These are phyloP conservation scores for Exophiala sp. DNA, from an alignment of 2,329 filamentous ascomycete species.

Conservation along the genomic window DNA sequence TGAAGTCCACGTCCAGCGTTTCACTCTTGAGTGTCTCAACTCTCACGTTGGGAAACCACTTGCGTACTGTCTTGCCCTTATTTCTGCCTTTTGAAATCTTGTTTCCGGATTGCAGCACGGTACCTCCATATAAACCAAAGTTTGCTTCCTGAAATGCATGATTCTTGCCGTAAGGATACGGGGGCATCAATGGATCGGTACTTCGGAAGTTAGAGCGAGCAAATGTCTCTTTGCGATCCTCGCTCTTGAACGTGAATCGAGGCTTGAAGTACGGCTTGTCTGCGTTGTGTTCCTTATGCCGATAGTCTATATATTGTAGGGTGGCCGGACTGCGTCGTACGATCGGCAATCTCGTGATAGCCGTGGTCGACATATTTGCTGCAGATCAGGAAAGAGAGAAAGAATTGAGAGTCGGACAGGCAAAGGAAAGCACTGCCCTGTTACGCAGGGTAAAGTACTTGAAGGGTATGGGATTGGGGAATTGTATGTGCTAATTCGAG, in stretches of 20 bases:
- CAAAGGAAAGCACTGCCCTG: not conserved
- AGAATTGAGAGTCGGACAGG: not conserved
- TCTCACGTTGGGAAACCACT: constrained; percentile 49
- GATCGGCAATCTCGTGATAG: constrained; percentile 21
- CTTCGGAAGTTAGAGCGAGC: constrained; percentile 10
- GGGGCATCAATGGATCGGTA: constrained; percentile 35
- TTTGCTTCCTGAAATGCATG: constrained; percentile 46
- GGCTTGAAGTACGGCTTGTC: constrained; percentile 21
- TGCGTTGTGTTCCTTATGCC: constrained; percentile 4
- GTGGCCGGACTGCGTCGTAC: constrained; percentile 24
- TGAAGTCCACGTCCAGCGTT: constrained; percentile 41
- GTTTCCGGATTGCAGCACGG: constrained; percentile 47
- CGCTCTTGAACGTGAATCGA: constrained; percentile 22
- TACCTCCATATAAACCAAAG: constrained; percentile 46
- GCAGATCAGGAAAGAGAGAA: not conserved
- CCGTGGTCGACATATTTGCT: not conserved
- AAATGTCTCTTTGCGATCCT: constrained; percentile 24
- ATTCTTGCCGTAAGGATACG: constrained; percentile 46
- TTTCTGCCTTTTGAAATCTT: constrained; percentile 49
- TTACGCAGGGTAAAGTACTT: not conserved
- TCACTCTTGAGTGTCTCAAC: constrained; percentile 46
- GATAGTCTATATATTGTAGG: constrained; percentile 24
- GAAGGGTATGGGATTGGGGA: not conserved
- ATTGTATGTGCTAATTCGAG: constrained; percentile 4
- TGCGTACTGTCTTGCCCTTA: constrained; percentile 47